Percentiles rank a stretch among this genome's conserved stretches.
These are phyloP conservation scores for Westerdykella ornata DNA, from an alignment of 2,329 filamentous ascomycete species.

Conservation along the genomic window DNA sequence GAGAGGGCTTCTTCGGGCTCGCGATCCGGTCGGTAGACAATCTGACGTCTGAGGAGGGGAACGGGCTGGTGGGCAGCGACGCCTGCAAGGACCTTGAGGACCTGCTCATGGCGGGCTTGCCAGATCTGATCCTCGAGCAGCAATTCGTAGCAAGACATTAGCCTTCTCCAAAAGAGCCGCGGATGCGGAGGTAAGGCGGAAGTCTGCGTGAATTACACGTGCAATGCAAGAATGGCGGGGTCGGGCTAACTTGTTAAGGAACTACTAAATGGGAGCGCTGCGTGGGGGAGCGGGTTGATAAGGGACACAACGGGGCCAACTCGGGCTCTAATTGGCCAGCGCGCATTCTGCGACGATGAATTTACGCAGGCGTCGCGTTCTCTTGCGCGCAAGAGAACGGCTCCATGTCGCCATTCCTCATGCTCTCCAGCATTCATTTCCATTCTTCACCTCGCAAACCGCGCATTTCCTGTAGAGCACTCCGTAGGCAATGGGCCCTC, in stretches of 20 bases:
- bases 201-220: background rate
- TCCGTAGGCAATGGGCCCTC: no score
- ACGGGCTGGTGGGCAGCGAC: conserved; percentile 56
- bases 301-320: no score
- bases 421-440: no score
- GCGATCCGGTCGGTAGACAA: conserved; percentile 53
- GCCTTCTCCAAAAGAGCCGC: background rate
- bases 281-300: no score
- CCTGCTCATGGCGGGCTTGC: conserved; percentile 51
- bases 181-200: background rate
- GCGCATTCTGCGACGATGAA: no score
- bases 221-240: background rate
- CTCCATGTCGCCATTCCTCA: no score
- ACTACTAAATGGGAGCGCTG: no score
- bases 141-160: conserved; percentile 51
- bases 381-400: no score
- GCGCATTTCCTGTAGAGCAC: no score
- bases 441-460: no score
- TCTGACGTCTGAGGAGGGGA: conserved; percentile 48
- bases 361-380: no score
- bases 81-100: conserved; percentile 56
- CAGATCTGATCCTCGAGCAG: conserved; percentile 56
- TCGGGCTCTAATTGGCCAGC: no score
- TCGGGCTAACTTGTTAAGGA: background rate
- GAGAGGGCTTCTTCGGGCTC: conserved; percentile 39